Evolutionary conservation across 352 stramenopile genomes (phyloP), one percentile per base, ranked within the genome.

Genomic region (Phytopythium montanum): DNA sequence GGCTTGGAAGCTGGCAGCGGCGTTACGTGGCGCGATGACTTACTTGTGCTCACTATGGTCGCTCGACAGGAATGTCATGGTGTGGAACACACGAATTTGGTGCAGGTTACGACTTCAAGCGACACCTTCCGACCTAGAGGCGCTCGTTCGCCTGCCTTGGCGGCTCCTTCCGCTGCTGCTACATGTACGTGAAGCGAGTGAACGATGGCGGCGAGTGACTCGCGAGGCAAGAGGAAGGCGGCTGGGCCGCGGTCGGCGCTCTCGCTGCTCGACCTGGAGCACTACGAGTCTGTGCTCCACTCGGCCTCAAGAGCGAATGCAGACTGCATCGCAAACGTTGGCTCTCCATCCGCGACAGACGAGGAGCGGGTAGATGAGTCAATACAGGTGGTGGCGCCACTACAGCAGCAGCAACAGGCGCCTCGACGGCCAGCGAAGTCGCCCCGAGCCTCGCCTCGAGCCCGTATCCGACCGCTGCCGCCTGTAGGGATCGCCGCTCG

Each of bases 211-310:
- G 42, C 8, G n/a, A 29, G 0, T 4, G 42, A 49, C 4, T 10
- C 42, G 2, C 42, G 12, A 3, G 3, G 0, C 26, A 54, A 36
- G 46, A 44, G 19, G 50, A 56, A 29, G 31, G 16, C 26, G 14
- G 3, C 29, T 19, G 25, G 28, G 5, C 19, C 65, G 10, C 73
- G 66, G 8, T 72, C 85, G 39, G 64, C 75, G 9, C 85, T 90
- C 38, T 61, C 75, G 31, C 60, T 92, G 50, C 78, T 81, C 2
- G 70, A 71, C 59, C 71, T 92, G 49, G 72, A 88, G 33, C 74
- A 85, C 55, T 89, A 87, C 39, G 74, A 87, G 56, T 76, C 84
- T 1, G 78, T 93, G 50, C 59, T 84, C 45, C 51, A 60, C 48
- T 68, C 66, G 36, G 74, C 75, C 5, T 65, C 70, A 13, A 69